phyloP scores from a whole-genome alignment of 2,329 filamentous ascomycete genomes.

The Calonectria ilicicola region DNA sequence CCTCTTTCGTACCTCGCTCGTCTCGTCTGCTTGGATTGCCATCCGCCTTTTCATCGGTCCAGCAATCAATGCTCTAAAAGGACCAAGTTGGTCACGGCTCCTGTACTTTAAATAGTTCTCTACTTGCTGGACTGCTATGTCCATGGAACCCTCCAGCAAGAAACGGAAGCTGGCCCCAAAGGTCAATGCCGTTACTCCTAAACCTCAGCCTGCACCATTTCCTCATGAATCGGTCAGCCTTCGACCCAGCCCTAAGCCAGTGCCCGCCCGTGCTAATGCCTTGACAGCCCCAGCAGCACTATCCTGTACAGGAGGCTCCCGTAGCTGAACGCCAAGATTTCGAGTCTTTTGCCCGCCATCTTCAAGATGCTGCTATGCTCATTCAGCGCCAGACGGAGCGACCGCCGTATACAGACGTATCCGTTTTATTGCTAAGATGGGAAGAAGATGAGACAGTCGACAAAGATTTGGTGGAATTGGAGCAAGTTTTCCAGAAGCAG shows the following conservation, averaged over 20 bases:
- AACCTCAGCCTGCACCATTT: constrained; percentile 47
- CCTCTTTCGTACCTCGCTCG: background rate
- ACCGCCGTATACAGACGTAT: constrained; percentile 68
- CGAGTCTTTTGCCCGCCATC: constrained; percentile 74
- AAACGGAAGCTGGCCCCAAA: constrained; percentile 59
- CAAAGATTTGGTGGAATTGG: constrained; percentile 65
- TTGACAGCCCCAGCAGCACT: constrained; percentile 47
- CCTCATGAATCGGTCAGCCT: constrained; percentile 51
- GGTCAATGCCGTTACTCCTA: constrained; percentile 48
- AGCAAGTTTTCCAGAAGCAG: constrained; percentile 68
- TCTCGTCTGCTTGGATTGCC: background rate
- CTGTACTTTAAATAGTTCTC: constrained; percentile 27
- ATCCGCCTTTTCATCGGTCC: background rate
- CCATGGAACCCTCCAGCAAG: constrained; percentile 58
- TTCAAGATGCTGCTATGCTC: constrained; percentile 76
- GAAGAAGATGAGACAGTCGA: constrained; percentile 69
- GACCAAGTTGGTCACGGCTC: constrained; percentile 33
- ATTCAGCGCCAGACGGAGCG: constrained; percentile 73
- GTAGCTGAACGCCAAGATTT: constrained; percentile 69
- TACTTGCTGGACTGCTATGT: constrained; percentile 28
- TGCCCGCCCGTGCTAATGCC: constrained; percentile 35
- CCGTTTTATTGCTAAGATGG: constrained; percentile 72
- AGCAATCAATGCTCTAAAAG: constrained; percentile 41
- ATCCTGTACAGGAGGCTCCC: constrained; percentile 55
- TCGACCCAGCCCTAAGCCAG: constrained; percentile 25